A percentile compares a stretch with the other conserved stretches of the same genome.
phyloP scores from a whole-genome alignment of 2,329 filamentous ascomycete genomes.

The Ceratocystis diversiconidia region DNA sequence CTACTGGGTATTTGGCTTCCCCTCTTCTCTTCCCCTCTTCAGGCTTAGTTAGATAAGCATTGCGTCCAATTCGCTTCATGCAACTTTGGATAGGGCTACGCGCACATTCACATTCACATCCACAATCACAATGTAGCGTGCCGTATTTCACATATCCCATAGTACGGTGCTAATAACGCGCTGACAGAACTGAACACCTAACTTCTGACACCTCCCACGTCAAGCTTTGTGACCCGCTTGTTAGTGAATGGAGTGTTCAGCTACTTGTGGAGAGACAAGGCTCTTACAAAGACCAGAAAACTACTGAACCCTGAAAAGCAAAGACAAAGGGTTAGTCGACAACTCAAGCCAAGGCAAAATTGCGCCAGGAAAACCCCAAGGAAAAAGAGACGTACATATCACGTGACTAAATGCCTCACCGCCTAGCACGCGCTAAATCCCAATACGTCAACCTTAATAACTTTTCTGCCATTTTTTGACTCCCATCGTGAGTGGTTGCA shows the following conservation, averaged over 20 bases:
- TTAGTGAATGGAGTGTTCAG: background rate
- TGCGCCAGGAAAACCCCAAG: background rate
- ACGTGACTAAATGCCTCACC: background rate
- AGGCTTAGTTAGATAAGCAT: background rate
- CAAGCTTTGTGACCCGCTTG: background rate
- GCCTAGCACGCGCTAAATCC: background rate
- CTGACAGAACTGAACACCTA: background rate
- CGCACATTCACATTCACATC: background rate
- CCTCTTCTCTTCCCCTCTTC: background rate
- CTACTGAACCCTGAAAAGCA: background rate
- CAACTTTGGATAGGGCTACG: too few relatives aligned
- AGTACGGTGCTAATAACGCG: background rate
- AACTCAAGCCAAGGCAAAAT: background rate
- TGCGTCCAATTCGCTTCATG: too few relatives aligned
- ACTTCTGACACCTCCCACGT: background rate
- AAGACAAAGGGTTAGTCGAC: background rate
- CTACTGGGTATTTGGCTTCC: background rate
- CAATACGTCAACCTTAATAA: background rate
- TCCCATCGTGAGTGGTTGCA: background rate
- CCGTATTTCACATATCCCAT: too few relatives aligned
- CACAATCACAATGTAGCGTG: background rate
- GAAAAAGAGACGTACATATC: background rate
- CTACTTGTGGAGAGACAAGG: background rate
- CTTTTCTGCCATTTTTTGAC: constrained; percentile 6
- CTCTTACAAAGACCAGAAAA: background rate